Conservation (phyloP, 495 filamentous ascomycete species). For the Rostrohypoxylon terebratum region DNA sequence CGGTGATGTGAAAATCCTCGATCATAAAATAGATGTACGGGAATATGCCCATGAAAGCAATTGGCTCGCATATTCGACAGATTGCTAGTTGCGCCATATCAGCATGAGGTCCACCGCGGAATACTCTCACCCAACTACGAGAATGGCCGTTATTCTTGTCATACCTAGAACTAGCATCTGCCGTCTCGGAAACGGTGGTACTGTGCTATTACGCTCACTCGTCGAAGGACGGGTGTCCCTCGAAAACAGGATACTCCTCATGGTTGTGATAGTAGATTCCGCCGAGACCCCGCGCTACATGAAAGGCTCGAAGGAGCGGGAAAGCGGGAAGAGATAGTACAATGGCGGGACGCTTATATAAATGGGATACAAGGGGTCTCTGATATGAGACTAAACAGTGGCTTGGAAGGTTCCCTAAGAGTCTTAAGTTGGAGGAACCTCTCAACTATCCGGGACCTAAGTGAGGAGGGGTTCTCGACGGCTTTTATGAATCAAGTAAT, state of each 20-base stretch:
- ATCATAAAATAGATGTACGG: slow-evolving; percentile 99
- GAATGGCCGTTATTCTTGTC: slow-evolving; percentile 39
- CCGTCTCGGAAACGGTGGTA: slow-evolving; percentile 62
- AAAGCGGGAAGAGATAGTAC: not conserved
- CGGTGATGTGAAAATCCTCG: slow-evolving; percentile 84
- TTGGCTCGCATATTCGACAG: slow-evolving; percentile 96
- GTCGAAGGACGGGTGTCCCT: slow-evolving; percentile 36
- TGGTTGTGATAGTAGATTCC: slow-evolving; percentile 27
- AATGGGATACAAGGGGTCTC: slow-evolving; percentile 16
- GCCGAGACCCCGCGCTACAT: slow-evolving; percentile 31
- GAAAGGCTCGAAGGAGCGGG: slow-evolving; percentile 30
- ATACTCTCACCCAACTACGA: slow-evolving; percentile 25
- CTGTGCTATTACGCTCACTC: slow-evolving; percentile 25
- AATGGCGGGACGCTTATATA: slow-evolving; percentile 1
- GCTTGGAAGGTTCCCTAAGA: slow-evolving; percentile 6
- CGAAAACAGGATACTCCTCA: slow-evolving; percentile 43
- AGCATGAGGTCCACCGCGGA: slow-evolving; percentile 40
- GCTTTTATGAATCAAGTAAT: slow-evolving; percentile 32
- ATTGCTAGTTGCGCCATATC: slow-evolving; percentile 70
- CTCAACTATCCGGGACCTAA: not conserved
- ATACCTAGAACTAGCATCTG: slow-evolving; percentile 81
- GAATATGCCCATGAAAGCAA: slow-evolving; percentile 99
- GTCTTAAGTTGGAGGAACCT: slow-evolving; percentile 6
- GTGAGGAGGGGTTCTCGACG: slow-evolving; percentile 5
- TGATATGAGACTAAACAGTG: slow-evolving; percentile 2